Evolutionary conservation across 208 protist genomes (phyloP), one percentile per base, ranked within the genome.

Genomic region (Crithidia sp.): DNA sequence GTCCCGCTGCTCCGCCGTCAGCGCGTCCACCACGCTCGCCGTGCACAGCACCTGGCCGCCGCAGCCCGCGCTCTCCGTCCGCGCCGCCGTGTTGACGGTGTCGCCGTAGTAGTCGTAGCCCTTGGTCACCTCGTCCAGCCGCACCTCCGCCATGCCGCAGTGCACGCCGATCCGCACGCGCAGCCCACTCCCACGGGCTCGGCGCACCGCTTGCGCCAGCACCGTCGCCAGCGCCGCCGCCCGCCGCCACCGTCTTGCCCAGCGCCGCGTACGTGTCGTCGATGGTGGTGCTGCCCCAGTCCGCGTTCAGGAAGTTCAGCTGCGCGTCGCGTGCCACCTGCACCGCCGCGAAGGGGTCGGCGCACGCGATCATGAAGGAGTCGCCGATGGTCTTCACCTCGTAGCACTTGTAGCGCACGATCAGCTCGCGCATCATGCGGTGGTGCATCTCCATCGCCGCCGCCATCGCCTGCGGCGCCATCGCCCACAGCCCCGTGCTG

Each of bases 61-160:
- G 49, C 83, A 71, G n/a, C 79, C 87, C 28, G 88, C 63, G 39
- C 72, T 69, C 79, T 93, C 86, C 45, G 93, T 88, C 61, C 94
- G 90, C 14, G 92, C 92, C 5, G 90, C 83, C 43, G 78, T 87
- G 80, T 96, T 97, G 16, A 86, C 84, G 60, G 89, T 87, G 41
- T 87, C 81, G 47, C 94, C 94, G 83, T 84, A 86, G 86, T 88
- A 88, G 77, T 97, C 94, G 83, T 82, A 93, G 72, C 86, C 79
- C 58, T 86, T 83, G 52, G 86, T 89, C 49, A 85, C 81, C 70
- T 85, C 65, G 75, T 91, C 84, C 57, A 76, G 67, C 60, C 62
- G 76, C 59, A 89, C 79, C 71, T 89, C 81, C 19, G 61, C 70
- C 44, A 88, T 73, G 12, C 87, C 87, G 37, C 65, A 66, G 85